A percentile compares a stretch with the other conserved stretches of the same genome.
Evolutionary conservation across 78 protist species (phyloP).

Genomic region (Cavenderia fasciculata): DNA sequence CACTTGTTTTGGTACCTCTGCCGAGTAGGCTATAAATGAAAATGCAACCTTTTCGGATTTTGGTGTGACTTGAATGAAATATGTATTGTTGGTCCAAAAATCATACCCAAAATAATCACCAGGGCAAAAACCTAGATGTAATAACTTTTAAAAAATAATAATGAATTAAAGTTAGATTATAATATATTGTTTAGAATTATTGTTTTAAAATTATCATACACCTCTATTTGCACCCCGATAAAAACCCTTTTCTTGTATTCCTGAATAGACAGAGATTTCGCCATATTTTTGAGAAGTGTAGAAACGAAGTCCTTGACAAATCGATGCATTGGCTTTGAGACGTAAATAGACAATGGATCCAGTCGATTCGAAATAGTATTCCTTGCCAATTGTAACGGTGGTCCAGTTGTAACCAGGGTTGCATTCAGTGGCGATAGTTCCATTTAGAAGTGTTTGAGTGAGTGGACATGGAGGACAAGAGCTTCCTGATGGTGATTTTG

Average conservation of each 20-base stretch:
- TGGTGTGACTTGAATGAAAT: constrained; percentile 20
- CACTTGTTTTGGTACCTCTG: too few species aligned
- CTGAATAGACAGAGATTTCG: too few species aligned
- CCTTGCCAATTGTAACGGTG: neutral
- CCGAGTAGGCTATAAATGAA: neutral
- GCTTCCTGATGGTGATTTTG: neutral
- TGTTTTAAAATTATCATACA: too few species aligned
- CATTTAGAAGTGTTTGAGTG: neutral
- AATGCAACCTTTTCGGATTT: neutral
- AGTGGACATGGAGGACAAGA: constrained; percentile 4
- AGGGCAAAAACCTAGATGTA: too few species aligned
- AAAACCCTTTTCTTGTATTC: too few species aligned
- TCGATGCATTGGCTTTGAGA: constrained; percentile 28
- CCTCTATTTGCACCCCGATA: too few species aligned
- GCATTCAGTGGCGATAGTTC: too few species aligned
- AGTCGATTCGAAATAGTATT: constrained; percentile 2
- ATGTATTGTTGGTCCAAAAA: constrained; percentile 37
- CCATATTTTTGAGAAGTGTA: too few species aligned
- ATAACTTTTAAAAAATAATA: too few species aligned
- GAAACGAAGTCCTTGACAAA: constrained; percentile 43
- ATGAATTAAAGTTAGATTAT: too few species aligned
- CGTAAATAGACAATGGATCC: constrained; percentile 3
- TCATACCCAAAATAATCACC: neutral
- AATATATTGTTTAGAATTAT: too few species aligned
- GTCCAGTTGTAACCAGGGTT: too few species aligned